These are phyloP conservation scores for Annulohypoxylon truncatum DNA, from an alignment of 2,329 filamentous ascomycete genomes.

Conservation along the genomic window DNA sequence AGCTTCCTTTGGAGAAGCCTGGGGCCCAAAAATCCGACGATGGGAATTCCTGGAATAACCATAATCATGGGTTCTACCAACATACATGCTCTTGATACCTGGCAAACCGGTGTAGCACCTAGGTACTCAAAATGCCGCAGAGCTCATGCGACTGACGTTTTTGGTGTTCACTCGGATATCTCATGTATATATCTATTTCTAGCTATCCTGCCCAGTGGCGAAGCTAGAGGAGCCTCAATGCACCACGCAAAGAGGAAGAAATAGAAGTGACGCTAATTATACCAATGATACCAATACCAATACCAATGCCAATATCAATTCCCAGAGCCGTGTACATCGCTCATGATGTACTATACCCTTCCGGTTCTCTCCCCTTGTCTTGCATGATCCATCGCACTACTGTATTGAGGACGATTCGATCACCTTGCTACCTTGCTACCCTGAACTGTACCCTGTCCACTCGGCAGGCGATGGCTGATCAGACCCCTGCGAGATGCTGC, in stretches of 20 bases:
- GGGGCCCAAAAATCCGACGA: constrained; percentile 21
- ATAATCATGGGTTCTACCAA: constrained; percentile 21
- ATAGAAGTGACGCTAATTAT: constrained; percentile 53
- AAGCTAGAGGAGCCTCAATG: constrained; percentile 40
- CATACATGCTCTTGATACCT: constrained; percentile 2
- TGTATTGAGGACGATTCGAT: constrained; percentile 47
- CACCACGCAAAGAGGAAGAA: constrained; percentile 18
- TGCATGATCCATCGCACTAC: constrained; percentile 50
- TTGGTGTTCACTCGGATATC: constrained; percentile 14
- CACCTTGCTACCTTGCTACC: constrained; percentile 50
- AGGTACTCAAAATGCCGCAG: constrained; percentile 13
- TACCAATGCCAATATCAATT: no score
- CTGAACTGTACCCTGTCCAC: constrained; percentile 51
- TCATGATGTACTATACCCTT: constrained; percentile 42
- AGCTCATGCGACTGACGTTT: constrained; percentile 2
- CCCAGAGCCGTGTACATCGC: constrained; percentile 34
- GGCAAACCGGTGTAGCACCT: constrained; percentile 20
- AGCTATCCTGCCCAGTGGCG: constrained; percentile 46
- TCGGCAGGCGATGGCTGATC: constrained; percentile 54
- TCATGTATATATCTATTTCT: constrained; percentile 17
- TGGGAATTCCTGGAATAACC: constrained; percentile 18
- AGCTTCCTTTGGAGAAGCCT: constrained; percentile 32
- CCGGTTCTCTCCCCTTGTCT: constrained; percentile 45
- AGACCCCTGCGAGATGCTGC: constrained; percentile 51
- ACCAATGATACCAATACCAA: constrained; percentile 32